phyloP scores from a whole-genome alignment of 768 basidiomycete genomes.

The Psilocybe cubensis region DNA sequence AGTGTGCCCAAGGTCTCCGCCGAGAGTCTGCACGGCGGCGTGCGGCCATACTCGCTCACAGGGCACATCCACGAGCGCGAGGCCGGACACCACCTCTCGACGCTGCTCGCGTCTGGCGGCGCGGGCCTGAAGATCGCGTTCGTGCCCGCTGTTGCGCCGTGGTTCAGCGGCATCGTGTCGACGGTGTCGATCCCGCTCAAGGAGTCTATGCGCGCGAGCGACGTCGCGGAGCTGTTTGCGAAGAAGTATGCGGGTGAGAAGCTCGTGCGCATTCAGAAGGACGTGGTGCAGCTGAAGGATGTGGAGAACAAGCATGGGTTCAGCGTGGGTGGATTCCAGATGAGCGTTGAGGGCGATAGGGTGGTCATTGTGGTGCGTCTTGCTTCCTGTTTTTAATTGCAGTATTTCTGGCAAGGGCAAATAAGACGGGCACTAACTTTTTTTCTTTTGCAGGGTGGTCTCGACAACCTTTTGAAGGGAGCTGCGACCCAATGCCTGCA shows the following conservation, averaged over 20 bases:
- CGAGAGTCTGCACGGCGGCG: slow-evolving; percentile 71
- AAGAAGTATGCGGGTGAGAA: slow-evolving; percentile 76
- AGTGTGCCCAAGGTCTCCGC: slow-evolving; percentile 84
- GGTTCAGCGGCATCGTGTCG: slow-evolving; percentile 96
- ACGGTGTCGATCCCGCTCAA: slow-evolving; percentile 83
- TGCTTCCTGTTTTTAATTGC: slow-evolving; percentile 19
- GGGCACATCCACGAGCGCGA: slow-evolving; percentile 99
- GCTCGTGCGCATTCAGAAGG: slow-evolving; percentile 68
- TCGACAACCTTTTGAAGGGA: slow-evolving; percentile 97
- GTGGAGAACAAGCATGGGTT: slow-evolving; percentile 87
- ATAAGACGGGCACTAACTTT: not conserved
- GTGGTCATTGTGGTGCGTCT: slow-evolving; percentile 87
- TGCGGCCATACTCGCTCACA: slow-evolving; percentile 88
- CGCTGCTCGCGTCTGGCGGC: slow-evolving; percentile 42
- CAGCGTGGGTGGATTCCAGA: slow-evolving; percentile 91
- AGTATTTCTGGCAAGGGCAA: not conserved
- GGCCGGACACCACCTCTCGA: slow-evolving; percentile 81
- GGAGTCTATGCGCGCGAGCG: slow-evolving; percentile 65
- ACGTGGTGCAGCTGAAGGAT: slow-evolving; percentile 74
- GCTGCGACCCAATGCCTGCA: slow-evolving; percentile 99
- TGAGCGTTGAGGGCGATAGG: slow-evolving; percentile 85
- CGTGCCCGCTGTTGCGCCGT: slow-evolving; percentile 84
- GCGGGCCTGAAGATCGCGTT: slow-evolving; percentile 70
- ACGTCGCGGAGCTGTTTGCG: slow-evolving; percentile 75
- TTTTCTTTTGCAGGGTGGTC: slow-evolving; percentile 64